Percentiles rank a stretch among this genome's conserved stretches.
These are phyloP conservation scores for Aspergillus bertholletiae DNA, from an alignment of 495 filamentous ascomycete species.

Conservation along the genomic window DNA sequence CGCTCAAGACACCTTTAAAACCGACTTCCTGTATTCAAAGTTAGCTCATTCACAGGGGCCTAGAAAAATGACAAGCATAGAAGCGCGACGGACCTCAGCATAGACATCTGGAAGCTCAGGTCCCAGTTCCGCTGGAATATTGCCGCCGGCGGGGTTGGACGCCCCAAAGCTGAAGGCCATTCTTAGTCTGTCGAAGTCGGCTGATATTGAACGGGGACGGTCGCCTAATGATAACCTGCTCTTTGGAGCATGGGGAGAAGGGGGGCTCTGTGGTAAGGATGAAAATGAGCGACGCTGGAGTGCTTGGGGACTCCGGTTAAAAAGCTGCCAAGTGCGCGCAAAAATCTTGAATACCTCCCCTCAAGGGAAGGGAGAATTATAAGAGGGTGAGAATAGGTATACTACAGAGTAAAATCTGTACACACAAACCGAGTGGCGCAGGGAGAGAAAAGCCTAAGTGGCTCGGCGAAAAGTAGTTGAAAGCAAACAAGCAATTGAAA, in stretches of 20 bases:
- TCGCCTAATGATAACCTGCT: slow-evolving; percentile 32
- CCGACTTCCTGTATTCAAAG: slow-evolving; percentile 60
- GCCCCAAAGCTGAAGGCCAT: slow-evolving; percentile 67
- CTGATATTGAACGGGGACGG: slow-evolving; percentile 36
- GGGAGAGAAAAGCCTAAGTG: not conserved
- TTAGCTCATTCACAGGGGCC: slow-evolving; percentile 7
- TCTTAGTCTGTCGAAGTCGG: slow-evolving; percentile 37
- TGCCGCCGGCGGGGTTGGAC: slow-evolving; percentile 28
- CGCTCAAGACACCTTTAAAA: slow-evolving; percentile 75
- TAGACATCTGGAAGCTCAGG: slow-evolving; percentile 45
- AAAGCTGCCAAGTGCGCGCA: slow-evolving; percentile 36
- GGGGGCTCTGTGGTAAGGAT: slow-evolving; percentile 24
- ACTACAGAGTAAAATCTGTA: not conserved
- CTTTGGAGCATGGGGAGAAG: slow-evolving; percentile 38
- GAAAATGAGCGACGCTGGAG: slow-evolving; percentile 43
- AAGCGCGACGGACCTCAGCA: slow-evolving; percentile 40
- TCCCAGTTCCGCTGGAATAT: slow-evolving; percentile 31
- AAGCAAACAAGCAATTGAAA: slow-evolving; percentile 7
- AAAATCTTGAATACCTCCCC: slow-evolving; percentile 36
- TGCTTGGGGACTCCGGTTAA: slow-evolving; percentile 37
- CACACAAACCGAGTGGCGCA: slow-evolving; percentile 2
- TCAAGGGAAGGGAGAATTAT: slow-evolving; percentile 17
- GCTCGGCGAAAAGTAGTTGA: not conserved
- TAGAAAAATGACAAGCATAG: not conserved
- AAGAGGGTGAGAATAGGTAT: not conserved